Conservation (phyloP, 345 rosid genomes). For the Murraya paniculata region DNA sequence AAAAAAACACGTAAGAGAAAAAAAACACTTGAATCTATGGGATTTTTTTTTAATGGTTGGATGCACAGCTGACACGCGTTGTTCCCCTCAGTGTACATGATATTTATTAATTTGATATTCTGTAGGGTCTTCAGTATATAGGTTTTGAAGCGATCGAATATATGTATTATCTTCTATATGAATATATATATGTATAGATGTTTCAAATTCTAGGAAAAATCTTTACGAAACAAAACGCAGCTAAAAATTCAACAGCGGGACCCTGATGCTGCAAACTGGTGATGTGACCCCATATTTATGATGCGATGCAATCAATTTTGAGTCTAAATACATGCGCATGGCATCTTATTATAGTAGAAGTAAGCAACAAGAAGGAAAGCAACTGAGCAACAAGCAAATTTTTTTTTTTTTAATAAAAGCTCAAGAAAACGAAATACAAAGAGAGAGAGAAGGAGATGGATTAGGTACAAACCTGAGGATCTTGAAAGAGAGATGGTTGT, state of each 20-base stretch:
- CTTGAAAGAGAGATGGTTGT: neutral
- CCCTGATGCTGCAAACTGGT: neutral
- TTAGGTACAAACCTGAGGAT: slow-evolving; percentile 16
- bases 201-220: neutral
- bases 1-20: neutral
- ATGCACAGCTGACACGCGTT: no score
- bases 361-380: neutral
- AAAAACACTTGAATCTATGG: no score
- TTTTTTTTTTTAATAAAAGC: no score
- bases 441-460: neutral
- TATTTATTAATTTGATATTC: neutral
- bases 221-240: neutral
- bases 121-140: neutral
- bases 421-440: neutral
- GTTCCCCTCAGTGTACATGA: no score
- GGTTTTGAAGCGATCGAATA: neutral
- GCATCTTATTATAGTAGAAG: neutral
- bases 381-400: no score
- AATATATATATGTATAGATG: neutral
- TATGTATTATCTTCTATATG: no score
- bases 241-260: neutral
- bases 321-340: neutral
- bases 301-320: neutral
- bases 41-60: no score
- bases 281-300: neutral